phyloP scores from a whole-genome alignment of 768 basidiomycete species.

The Thelephora ganbajun region DNA sequence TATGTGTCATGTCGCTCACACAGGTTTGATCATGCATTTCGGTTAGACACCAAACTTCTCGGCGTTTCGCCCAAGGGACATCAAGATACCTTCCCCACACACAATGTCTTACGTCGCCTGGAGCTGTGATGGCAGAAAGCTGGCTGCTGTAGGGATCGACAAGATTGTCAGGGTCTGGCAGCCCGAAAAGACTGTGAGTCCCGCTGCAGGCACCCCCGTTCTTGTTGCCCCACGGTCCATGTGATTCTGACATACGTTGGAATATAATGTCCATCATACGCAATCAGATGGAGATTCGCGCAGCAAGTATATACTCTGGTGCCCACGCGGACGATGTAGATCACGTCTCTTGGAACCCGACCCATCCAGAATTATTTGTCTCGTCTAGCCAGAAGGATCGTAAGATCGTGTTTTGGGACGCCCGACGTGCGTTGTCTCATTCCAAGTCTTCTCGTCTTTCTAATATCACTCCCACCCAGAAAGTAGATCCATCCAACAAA shows the following conservation, averaged over 20 bases:
- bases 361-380: constrained; percentile 72
- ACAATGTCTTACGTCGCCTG: constrained; percentile 67
- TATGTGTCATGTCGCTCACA: constrained; percentile 4
- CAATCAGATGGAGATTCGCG: constrained; percentile 53
- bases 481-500: constrained; percentile 53
- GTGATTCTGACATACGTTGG: not conserved
- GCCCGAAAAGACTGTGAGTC: constrained; percentile 62
- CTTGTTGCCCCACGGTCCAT: too few relatives aligned
- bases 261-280: not conserved
- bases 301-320: constrained; percentile 50
- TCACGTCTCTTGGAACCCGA: constrained; percentile 74
- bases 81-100: constrained; percentile 48
- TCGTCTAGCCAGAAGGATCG: constrained; percentile 68
- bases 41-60: constrained; percentile 63
- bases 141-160: constrained; percentile 75
- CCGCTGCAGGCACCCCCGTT: not conserved
- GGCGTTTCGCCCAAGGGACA: constrained; percentile 66
- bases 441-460: not conserved
- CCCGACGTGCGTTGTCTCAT: constrained; percentile 41
- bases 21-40: constrained; percentile 4
- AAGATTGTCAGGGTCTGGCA: constrained; percentile 64
- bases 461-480: constrained; percentile 31
- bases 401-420: constrained; percentile 73
- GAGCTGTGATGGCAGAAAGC: constrained; percentile 73
- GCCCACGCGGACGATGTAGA: constrained; percentile 74